These are phyloP conservation scores for Pythium sp. DNA, from an alignment of 352 stramenopile genomes.

Conservation along the genomic window DNA sequence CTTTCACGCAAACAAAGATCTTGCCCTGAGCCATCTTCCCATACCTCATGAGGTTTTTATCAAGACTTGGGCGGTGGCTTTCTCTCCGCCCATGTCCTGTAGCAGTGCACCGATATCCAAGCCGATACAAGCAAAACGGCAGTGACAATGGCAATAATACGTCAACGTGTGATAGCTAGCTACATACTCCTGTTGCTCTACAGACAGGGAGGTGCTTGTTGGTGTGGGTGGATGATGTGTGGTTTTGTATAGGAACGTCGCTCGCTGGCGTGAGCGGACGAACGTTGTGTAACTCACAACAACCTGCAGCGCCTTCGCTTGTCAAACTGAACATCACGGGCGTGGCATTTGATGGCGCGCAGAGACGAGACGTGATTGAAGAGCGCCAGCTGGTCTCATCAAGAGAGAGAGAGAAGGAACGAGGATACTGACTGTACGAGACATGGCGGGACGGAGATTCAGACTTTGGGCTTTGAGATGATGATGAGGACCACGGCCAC, in stretches of 20 bases:
- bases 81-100: no score
- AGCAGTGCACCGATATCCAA: no score
- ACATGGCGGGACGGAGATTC: background rate
- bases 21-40: no score
- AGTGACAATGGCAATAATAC: no score
- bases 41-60: background rate
- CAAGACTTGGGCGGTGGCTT: no score
- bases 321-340: background rate
- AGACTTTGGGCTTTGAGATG: background rate
- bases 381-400: background rate
- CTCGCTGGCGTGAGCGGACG: background rate
- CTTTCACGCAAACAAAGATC: background rate
- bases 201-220: no score
- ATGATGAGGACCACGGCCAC: background rate
- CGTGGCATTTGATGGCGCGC: background rate
- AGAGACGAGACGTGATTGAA: background rate
- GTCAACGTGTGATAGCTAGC: no score
- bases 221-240: no score
- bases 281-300: background rate
- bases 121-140: no score
- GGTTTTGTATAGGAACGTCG: no score
- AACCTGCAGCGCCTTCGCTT: background rate
- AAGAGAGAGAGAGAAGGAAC: background rate
- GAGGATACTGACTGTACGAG: background rate
- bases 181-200: no score